Evolutionary conservation across 164 flowering plant genomes (phyloP).

Genomic region (Annona squamosa): DNA sequence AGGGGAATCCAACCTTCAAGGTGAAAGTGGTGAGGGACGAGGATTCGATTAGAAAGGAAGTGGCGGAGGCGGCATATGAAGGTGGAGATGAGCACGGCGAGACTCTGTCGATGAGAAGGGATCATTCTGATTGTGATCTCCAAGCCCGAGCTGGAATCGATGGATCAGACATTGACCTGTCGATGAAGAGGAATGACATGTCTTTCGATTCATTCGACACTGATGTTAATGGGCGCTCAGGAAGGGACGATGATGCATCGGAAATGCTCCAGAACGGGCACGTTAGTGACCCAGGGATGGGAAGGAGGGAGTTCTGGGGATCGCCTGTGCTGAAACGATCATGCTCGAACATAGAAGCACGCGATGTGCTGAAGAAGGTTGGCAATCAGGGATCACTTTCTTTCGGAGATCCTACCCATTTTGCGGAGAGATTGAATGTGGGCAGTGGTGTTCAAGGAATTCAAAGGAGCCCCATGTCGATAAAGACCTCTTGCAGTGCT

Average conservation of each 20-base stretch:
- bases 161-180: constrained; percentile 13
- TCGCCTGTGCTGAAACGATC: constrained; percentile 75
- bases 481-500: constrained; percentile 52
- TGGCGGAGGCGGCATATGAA: constrained; percentile 58
- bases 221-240: constrained; percentile 11
- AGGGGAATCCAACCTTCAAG: constrained; percentile 24
- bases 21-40: constrained; percentile 41
- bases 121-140: constrained; percentile 49
- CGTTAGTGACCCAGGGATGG: constrained; percentile 79
- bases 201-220: constrained; percentile 12
- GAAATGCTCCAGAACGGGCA: constrained; percentile 56
- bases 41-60: constrained; percentile 26
- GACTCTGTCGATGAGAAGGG: constrained; percentile 37
- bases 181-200: constrained; percentile 7
- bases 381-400: constrained; percentile 42
- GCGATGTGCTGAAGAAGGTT: constrained; percentile 31
- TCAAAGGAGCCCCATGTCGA: constrained; percentile 50
- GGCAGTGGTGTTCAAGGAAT: constrained; percentile 15
- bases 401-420: constrained; percentile 40
- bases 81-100: constrained; percentile 83
- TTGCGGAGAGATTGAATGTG: constrained; percentile 17
- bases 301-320: constrained; percentile 42
- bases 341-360: constrained; percentile 65
- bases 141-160: constrained; percentile 27
- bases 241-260: constrained; percentile 20